These are phyloP conservation scores for Gryganskiella cystojenkinii DNA, from an alignment of 192 early-diverging fungal species.

Conservation along the genomic window DNA sequence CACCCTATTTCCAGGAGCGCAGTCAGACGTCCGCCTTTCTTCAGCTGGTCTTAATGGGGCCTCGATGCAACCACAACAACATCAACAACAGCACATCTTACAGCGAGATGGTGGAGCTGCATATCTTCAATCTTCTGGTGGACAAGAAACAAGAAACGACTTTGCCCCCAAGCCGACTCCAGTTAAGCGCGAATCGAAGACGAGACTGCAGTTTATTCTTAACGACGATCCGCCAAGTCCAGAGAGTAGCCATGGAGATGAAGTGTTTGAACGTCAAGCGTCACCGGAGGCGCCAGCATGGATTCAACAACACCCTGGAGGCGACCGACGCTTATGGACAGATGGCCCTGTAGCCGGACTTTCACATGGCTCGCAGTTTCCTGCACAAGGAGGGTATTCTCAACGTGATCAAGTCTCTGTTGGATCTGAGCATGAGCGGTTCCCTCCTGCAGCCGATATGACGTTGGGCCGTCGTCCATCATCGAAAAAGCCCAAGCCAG, in stretches of 20 bases:
- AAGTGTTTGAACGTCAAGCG: conserved; percentile 1
- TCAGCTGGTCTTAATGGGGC: no score
- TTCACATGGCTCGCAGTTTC: background rate
- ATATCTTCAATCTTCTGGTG: no score
- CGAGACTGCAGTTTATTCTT: conserved; percentile 40
- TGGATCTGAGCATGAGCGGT: no score
- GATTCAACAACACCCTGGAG: background rate
- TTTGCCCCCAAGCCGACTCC: background rate
- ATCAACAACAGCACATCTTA: no score
- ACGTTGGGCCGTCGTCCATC: no score
- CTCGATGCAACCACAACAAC: no score
- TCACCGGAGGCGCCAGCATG: conserved; percentile 12
- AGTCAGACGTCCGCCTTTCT: no score
- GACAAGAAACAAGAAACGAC: background rate
- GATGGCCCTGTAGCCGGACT: conserved; percentile 4
- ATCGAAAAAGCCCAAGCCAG: no score
- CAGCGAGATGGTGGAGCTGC: no score
- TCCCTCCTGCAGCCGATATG: no score
- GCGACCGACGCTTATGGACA: background rate
- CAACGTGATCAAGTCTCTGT: no score
- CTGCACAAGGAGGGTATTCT: background rate
- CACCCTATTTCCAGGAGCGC: no score
- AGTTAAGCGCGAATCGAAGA: conserved; percentile 25
- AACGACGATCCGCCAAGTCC: conserved; percentile 35
- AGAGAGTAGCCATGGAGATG: conserved; percentile 10